These are phyloP conservation scores for Leptographium wingfieldii DNA, from an alignment of 2,329 filamentous ascomycete species.

Conservation along the genomic window DNA sequence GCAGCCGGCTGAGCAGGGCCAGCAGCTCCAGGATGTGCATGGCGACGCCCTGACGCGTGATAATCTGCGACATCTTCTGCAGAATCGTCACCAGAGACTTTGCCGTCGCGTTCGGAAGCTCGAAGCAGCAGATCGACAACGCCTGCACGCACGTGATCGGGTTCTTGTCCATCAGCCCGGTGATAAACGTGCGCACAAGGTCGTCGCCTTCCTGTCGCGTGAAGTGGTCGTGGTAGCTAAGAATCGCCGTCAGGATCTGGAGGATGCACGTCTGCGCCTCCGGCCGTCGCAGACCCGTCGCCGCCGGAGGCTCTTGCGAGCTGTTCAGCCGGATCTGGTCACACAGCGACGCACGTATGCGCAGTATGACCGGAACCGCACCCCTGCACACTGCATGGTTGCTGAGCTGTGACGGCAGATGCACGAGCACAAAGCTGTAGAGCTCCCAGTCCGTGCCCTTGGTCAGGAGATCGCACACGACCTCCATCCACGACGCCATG, in stretches of 20 bases:
- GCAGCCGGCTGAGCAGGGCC: constrained; percentile 74
- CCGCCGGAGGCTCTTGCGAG: constrained; percentile 68
- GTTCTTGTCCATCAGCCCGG: constrained; percentile 77
- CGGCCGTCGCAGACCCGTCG: constrained; percentile 70
- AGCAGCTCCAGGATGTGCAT: constrained; percentile 94
- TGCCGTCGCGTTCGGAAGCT: constrained; percentile 75
- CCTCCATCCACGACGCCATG: constrained; percentile 61
- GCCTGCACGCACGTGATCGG: constrained; percentile 92
- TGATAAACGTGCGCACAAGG: constrained; percentile 73
- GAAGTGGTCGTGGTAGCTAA: constrained; percentile 83
- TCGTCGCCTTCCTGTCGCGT: constrained; percentile 79
- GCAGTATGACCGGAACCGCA: constrained; percentile 61
- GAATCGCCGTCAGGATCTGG: constrained; percentile 71
- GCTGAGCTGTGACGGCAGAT: constrained; percentile 74
- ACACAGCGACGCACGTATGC: constrained; percentile 64
- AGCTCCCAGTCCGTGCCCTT: constrained; percentile 77
- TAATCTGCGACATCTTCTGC: constrained; percentile 89
- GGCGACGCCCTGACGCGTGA: constrained; percentile 82
- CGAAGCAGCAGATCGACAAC: constrained; percentile 86
- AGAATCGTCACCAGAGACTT: constrained; percentile 78
- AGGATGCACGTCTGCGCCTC: constrained; percentile 85
- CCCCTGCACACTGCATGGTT: constrained; percentile 78
- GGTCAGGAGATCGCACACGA: constrained; percentile 60
- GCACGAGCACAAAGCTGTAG: constrained; percentile 79
- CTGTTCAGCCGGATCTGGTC: constrained; percentile 67